A percentile compares a stretch with the other conserved stretches of the same genome.
These are phyloP conservation scores for Aspergillus thermomutatus DNA, from an alignment of 2,329 filamentous ascomycete species.

Conservation along the genomic window DNA sequence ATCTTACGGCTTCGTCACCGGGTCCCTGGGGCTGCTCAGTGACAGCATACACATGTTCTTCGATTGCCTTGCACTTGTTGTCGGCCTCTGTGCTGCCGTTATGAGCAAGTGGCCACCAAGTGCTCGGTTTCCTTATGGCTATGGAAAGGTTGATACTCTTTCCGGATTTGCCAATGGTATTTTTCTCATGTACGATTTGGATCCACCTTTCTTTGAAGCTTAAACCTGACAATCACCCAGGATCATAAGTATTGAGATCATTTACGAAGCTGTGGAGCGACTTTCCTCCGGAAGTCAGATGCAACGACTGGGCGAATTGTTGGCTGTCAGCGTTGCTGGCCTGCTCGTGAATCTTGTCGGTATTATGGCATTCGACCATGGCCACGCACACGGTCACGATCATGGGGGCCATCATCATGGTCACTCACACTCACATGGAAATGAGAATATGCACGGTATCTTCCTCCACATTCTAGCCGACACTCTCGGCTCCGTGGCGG, in stretches of 20 bases:
- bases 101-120: slow-evolving; percentile 96
- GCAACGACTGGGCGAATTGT: slow-evolving; percentile 77
- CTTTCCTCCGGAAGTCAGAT: slow-evolving; percentile 81
- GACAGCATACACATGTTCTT: slow-evolving; percentile 99
- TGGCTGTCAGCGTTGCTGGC: slow-evolving; percentile 83
- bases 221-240: slow-evolving; percentile 42
- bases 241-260: slow-evolving; percentile 92
- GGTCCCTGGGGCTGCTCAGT: slow-evolving; percentile 89
- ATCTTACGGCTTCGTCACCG: slow-evolving; percentile 89
- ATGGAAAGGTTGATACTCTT: slow-evolving; percentile 93
- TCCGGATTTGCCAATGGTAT: slow-evolving; percentile 96
- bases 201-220: not conserved
- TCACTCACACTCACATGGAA: slow-evolving; percentile 60
- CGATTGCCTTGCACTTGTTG: slow-evolving; percentile 86
- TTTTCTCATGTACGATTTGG: slow-evolving; percentile 69
- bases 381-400: slow-evolving; percentile 49
- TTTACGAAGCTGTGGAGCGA: slow-evolving; percentile 88
- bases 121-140: slow-evolving; percentile 85
- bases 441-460: slow-evolving; percentile 98
- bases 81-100: slow-evolving; percentile 86
- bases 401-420: slow-evolving; percentile 49
- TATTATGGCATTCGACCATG: slow-evolving; percentile 77
- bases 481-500: slow-evolving; percentile 87
- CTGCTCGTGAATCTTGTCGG: slow-evolving; percentile 89
- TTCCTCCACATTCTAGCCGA: slow-evolving; percentile 94